Conservation (phyloP, 805 yeast species). For the Kuraishia piskuri region DNA sequence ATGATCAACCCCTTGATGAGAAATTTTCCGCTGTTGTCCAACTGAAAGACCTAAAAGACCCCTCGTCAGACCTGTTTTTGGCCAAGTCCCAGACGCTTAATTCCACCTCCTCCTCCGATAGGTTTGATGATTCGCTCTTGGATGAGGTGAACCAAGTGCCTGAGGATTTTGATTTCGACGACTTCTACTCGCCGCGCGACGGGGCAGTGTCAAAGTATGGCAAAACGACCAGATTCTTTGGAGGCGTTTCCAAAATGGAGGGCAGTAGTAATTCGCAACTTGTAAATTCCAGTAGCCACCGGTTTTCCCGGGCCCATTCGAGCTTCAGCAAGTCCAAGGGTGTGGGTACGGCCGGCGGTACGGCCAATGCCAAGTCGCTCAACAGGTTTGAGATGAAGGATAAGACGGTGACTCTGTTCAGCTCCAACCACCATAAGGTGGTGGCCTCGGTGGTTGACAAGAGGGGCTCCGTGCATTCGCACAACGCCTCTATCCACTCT, state of each 20-base stretch:
- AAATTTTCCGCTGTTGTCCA: too few relatives aligned
- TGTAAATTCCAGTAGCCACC: not conserved
- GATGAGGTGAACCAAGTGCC: slow-evolving; percentile 28
- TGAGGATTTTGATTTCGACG: slow-evolving; percentile 24
- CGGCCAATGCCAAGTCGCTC: slow-evolving; percentile 1
- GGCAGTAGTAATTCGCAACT: not conserved
- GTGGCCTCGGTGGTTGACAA: not conserved
- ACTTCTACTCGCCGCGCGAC: not conserved
- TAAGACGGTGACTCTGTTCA: slow-evolving; percentile 22
- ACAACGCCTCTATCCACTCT: slow-evolving; percentile 8
- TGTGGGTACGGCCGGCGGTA: not conserved
- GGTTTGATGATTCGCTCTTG: slow-evolving; percentile 17
- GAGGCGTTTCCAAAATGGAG: slow-evolving; percentile 1
- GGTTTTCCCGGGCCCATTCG: not conserved
- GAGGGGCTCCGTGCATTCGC: slow-evolving; percentile 1
- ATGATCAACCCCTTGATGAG: too few relatives aligned
- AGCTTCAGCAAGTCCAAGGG: not conserved
- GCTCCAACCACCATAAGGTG: slow-evolving; percentile 3
- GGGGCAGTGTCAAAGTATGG: not conserved
- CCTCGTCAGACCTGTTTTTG: not conserved
- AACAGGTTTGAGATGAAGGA: slow-evolving; percentile 14
- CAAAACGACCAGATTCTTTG: not conserved
- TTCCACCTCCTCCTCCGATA: not conserved
- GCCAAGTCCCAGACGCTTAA: not conserved
- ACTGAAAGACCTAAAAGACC: too few relatives aligned